Evolutionary conservation across 306 rosid species (phyloP).

Genomic region (Leucaena leucocephala): DNA sequence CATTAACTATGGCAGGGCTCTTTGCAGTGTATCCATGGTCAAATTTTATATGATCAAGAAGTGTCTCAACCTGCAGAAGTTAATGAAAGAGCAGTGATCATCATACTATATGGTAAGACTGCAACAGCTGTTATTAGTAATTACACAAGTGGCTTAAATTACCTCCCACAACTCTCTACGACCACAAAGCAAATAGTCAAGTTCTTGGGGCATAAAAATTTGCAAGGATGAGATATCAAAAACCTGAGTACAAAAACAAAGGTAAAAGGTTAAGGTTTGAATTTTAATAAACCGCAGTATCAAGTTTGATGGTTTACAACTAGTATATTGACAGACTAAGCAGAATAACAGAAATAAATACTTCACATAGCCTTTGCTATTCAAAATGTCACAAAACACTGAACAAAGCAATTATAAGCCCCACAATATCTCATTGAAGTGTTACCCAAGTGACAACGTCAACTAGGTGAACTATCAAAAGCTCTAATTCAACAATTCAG

Average conservation of each 20-base stretch:
- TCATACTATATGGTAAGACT: background rate
- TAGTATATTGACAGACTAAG: slow-evolving; percentile 7
- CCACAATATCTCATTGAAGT: background rate
- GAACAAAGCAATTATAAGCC: background rate
- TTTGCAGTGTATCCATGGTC: slow-evolving; percentile 98
- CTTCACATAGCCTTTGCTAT: background rate
- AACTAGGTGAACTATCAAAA: slow-evolving; percentile 3
- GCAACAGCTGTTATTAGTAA: slow-evolving; percentile 26
- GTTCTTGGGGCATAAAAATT: slow-evolving; percentile 83
- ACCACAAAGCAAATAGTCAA: slow-evolving; percentile 94
- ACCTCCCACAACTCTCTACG: slow-evolving; percentile 99
- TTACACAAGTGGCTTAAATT: slow-evolving; percentile 11
- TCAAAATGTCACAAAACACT: background rate
- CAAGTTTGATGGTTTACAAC: slow-evolving; percentile 10
- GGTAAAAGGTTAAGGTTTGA: slow-evolving; percentile 21
- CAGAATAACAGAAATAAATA: slow-evolving; percentile 1
- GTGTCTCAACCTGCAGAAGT: slow-evolving; percentile 78
- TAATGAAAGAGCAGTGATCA: slow-evolving; percentile 2
- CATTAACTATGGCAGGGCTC: slow-evolving; percentile 94
- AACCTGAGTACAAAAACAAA: slow-evolving; percentile 57
- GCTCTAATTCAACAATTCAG: background rate
- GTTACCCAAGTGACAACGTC: slow-evolving; percentile 2
- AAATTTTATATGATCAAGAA: slow-evolving; percentile 90
- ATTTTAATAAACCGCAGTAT: slow-evolving; percentile 4
- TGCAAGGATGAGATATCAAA: slow-evolving; percentile 84